Conservation (phyloP, 805 yeast genomes). For the Cyberlindnera galapagoensis region DNA sequence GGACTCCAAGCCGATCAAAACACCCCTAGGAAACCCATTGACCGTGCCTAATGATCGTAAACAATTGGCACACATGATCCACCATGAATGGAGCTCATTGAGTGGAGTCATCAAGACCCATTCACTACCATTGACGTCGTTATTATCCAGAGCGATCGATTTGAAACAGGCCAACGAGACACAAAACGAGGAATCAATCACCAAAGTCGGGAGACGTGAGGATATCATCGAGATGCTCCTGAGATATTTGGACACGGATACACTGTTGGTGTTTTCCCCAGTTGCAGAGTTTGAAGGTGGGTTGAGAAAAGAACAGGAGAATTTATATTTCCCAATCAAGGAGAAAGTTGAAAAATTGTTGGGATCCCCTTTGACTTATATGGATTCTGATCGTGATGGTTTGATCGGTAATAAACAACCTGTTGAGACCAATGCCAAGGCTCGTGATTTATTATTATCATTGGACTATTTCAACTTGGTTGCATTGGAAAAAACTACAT, state of each 20-base stretch:
- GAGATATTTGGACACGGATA: constrained; percentile 90
- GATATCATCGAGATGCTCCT: constrained; percentile 55
- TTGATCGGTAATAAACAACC: constrained; percentile 75
- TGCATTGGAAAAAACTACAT: constrained; percentile 84
- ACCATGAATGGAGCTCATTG: constrained; percentile 82
- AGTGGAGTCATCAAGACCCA: constrained; percentile 65
- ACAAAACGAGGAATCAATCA: constrained; percentile 40
- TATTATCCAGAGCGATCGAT: constrained; percentile 84
- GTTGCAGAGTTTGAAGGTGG: constrained; percentile 73
- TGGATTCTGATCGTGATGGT: constrained; percentile 82
- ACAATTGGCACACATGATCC: constrained; percentile 65
- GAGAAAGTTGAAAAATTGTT: constrained; percentile 56
- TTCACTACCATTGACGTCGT: constrained; percentile 79
- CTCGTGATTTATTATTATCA: constrained; percentile 52
- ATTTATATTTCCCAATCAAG: constrained; percentile 69
- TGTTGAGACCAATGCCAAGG: constrained; percentile 52
- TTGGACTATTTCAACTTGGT: constrained; percentile 74
- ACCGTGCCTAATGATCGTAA: constrained; percentile 53
- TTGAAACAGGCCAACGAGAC: constrained; percentile 36
- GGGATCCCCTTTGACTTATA: constrained; percentile 36
- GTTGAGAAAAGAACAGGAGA: constrained; percentile 74
- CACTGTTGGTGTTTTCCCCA: constrained; percentile 83
- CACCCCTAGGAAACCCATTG: constrained; percentile 74
- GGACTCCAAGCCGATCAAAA: constrained; percentile 71
- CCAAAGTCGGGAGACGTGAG: constrained; percentile 54